Percentiles rank a stretch among this genome's conserved stretches.
phyloP scores from a whole-genome alignment of 2,329 filamentous ascomycete species.

The Corinectria fuckeliana region DNA sequence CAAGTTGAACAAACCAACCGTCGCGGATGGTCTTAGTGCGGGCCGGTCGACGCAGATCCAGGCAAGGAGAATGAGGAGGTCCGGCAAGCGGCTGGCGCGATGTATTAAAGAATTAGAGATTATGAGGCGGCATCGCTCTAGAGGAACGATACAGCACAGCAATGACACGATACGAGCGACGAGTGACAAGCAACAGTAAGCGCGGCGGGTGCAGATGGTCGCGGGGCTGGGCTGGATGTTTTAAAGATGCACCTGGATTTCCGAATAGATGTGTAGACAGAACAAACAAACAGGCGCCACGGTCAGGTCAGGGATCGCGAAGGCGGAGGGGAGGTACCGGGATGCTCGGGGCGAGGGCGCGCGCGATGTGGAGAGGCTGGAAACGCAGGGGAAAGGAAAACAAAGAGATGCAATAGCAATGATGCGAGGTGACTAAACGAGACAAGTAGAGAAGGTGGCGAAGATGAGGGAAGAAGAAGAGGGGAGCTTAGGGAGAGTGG shows the following conservation, averaged over 20 bases:
- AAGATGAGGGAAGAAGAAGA: conserved; percentile 13
- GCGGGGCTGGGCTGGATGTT: conserved; percentile 1
- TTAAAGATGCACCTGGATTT: conserved; percentile 13
- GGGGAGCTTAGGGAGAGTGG: conserved; percentile 3
- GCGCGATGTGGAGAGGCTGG: conserved; percentile 1
- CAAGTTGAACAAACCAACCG: conserved; percentile 23
- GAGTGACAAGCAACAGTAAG: conserved; percentile 22
- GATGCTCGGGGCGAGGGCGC: conserved; percentile 13
- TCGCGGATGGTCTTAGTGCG: conserved; percentile 33
- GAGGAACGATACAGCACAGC: conserved; percentile 16
- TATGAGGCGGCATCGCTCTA: conserved; percentile 37
- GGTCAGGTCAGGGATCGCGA: conserved; percentile 9
- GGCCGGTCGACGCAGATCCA: conserved; percentile 14
- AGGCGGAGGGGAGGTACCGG: not conserved
- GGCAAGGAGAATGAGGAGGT: conserved; percentile 14
- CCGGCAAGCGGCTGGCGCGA: conserved; percentile 23
- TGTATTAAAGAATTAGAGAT: conserved; percentile 42
- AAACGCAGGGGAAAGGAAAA: conserved; percentile 9
- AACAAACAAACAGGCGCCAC: not conserved
- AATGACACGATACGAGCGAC: conserved; percentile 30
- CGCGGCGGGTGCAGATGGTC: conserved; percentile 3
- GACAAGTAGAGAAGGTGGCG: conserved; percentile 1
- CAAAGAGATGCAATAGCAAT: not conserved
- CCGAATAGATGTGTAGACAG: not conserved
- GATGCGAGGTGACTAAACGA: not conserved